These are phyloP conservation scores for Mortierella sp. DNA, from an alignment of 371 early-diverging fungal genomes.

Conservation along the genomic window DNA sequence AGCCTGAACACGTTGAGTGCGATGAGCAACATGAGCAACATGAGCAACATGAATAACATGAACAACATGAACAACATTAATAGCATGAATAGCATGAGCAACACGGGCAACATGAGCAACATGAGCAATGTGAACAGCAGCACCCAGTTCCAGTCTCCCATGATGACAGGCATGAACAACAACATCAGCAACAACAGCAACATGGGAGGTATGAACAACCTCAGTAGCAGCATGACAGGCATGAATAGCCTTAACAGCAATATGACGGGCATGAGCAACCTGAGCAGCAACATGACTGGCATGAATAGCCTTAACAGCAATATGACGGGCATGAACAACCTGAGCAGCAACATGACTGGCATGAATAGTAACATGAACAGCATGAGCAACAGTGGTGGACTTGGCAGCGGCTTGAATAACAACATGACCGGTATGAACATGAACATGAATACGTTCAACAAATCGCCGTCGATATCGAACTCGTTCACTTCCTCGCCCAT, in stretches of 20 bases:
- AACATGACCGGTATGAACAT: constrained; percentile 19
- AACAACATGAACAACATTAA: constrained; percentile 27
- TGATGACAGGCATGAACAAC: constrained; percentile 46
- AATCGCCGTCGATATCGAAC: constrained; percentile 47
- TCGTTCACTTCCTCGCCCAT: constrained; percentile 35
- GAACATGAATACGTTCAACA: constrained; percentile 41
- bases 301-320: constrained; percentile 27
- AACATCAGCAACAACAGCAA: constrained; percentile 28
- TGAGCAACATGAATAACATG: constrained; percentile 12
- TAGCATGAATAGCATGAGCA: constrained; percentile 24
- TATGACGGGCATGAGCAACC: constrained; percentile 9
- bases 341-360: constrained; percentile 26
- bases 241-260: constrained; percentile 18
- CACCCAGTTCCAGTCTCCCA: constrained; percentile 38
- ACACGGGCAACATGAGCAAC: constrained; percentile 28
- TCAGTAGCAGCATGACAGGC: constrained; percentile 20
- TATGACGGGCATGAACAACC: constrained; percentile 16
- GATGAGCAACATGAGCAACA: constrained; percentile 19
- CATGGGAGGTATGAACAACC: constrained; percentile 17
- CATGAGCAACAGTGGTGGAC: constrained; percentile 9
- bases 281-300: constrained; percentile 8
- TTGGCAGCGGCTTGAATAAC: constrained; percentile 15
- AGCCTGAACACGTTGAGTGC: constrained; percentile 21
- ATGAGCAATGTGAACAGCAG: constrained; percentile 23
- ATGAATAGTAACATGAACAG: too few species aligned